Percentiles rank a stretch among this genome's conserved stretches.
Conservation (phyloP, 129 eudicot species). For the Glebionis coronaria region DNA sequence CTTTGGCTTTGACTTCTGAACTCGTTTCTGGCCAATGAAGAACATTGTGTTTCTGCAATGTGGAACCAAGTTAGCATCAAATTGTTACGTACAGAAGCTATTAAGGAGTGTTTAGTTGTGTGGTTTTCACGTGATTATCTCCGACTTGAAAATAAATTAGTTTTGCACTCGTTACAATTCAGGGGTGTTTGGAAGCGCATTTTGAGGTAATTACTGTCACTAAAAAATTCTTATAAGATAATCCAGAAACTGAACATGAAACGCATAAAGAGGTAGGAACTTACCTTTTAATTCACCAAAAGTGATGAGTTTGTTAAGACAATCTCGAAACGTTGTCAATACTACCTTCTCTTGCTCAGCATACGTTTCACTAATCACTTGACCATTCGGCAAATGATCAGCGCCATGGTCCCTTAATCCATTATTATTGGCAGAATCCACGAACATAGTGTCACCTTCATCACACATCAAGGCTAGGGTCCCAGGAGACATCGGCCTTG, state of each 20-base stretch:
- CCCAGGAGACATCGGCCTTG: conserved; percentile 68
- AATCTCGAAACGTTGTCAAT: conserved; percentile 52
- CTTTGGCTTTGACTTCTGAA: conserved; percentile 34
- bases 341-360: conserved; percentile 71
- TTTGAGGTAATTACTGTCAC: no score
- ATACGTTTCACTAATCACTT: conserved; percentile 33
- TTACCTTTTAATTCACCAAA: conserved; percentile 39
- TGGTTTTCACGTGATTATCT: background rate
- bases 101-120: background rate
- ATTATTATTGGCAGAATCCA: conserved; percentile 24
- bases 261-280: conserved; percentile 10
- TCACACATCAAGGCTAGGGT: conserved; percentile 81
- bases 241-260: background rate
- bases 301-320: conserved; percentile 62
- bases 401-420: conserved; percentile 17
- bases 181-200: no score
- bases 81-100: background rate
- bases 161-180: background rate
- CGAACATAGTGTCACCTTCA: conserved; percentile 49
- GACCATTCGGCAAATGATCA: conserved; percentile 25
- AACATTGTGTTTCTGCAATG: conserved; percentile 59
- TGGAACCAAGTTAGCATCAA: background rate
- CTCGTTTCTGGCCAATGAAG: conserved; percentile 62
- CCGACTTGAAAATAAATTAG: background rate
- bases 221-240: background rate